These are phyloP conservation scores for Sarcomyxa edulis DNA, from an alignment of 768 basidiomycete genomes.

Conservation along the genomic window DNA sequence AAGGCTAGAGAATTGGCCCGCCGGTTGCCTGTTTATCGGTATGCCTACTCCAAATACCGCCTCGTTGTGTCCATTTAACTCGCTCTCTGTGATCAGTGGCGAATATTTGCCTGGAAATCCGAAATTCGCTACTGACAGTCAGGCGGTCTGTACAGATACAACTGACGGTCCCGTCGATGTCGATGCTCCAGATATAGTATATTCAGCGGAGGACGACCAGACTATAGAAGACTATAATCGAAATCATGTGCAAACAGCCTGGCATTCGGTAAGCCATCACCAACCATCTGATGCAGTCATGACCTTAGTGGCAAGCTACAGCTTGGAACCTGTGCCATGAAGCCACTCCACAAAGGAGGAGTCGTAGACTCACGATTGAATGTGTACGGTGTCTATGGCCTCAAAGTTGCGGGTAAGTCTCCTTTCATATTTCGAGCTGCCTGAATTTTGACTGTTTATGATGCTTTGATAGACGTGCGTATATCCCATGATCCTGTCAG, in stretches of 20 bases:
- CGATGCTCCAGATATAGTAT: constrained; percentile 30
- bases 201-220: constrained; percentile 35
- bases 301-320: constrained; percentile 12
- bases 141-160: constrained; percentile 18
- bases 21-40: constrained; percentile 42
- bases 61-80: too few relatives aligned
- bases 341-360: constrained; percentile 48
- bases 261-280: constrained; percentile 44
- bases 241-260: constrained; percentile 26
- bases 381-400: constrained; percentile 52
- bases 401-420: constrained; percentile 52
- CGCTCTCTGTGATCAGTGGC: too few relatives aligned
- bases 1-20: constrained; percentile 46
- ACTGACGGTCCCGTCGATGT: constrained; percentile 26
- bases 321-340: constrained; percentile 69
- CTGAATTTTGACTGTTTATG: neutral
- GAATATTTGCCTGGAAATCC: constrained; percentile 31
- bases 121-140: constrained; percentile 26
- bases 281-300: neutral
- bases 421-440: neutral
- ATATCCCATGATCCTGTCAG: neutral
- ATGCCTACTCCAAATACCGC: too few relatives aligned
- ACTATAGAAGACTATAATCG: constrained; percentile 26
- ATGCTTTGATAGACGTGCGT: neutral
- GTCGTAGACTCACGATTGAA: constrained; percentile 60